Evolutionary conservation across 495 filamentous ascomycete genomes (phyloP).

Genomic region (Neohortaea acidophila): DNA sequence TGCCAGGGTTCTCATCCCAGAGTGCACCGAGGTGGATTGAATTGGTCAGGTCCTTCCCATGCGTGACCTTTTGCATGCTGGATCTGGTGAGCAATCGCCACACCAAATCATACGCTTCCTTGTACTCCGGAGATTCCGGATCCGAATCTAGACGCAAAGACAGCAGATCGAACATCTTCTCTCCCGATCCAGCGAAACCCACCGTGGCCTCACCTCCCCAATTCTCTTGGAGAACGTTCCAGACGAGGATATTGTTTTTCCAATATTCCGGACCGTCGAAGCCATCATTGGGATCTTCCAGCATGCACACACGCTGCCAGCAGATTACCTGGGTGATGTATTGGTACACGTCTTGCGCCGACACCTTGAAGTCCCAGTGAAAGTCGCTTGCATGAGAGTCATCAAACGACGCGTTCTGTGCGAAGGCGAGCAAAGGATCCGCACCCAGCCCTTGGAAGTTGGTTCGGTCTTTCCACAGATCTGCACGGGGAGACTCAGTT

Average conservation of each 20-base stretch:
- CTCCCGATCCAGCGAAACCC: constrained; percentile 6
- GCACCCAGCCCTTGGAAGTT: constrained; percentile 2
- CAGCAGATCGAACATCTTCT: constrained; percentile 5
- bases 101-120: constrained; percentile 1
- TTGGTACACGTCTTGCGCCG: constrained; percentile 1
- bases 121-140: constrained; percentile 1
- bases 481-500: too few species aligned
- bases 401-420: constrained; percentile 1
- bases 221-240: constrained; percentile 5
- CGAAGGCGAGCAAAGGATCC: constrained; percentile 2
- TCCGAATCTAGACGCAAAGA: constrained; percentile 4
- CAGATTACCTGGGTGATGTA: constrained; percentile 5
- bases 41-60: constrained; percentile 2
- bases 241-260: constrained; percentile 4
- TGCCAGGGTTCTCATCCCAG: constrained; percentile 5
- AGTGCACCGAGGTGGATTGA: constrained; percentile 1
- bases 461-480: constrained; percentile 7
- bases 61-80: constrained; percentile 9
- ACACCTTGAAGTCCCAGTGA: constrained; percentile 4
- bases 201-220: constrained; percentile 3
- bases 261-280: constrained; percentile 6
- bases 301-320: constrained; percentile 7
- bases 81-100: constrained; percentile 6
- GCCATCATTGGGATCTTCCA: constrained; percentile 7
- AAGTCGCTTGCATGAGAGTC: constrained; percentile 5